A percentile compares a stretch with the other conserved stretches of the same genome.
Evolutionary conservation across 1,284 basidiomycete species (phyloP).

Genomic region (Cystobasidium slooffiae): DNA sequence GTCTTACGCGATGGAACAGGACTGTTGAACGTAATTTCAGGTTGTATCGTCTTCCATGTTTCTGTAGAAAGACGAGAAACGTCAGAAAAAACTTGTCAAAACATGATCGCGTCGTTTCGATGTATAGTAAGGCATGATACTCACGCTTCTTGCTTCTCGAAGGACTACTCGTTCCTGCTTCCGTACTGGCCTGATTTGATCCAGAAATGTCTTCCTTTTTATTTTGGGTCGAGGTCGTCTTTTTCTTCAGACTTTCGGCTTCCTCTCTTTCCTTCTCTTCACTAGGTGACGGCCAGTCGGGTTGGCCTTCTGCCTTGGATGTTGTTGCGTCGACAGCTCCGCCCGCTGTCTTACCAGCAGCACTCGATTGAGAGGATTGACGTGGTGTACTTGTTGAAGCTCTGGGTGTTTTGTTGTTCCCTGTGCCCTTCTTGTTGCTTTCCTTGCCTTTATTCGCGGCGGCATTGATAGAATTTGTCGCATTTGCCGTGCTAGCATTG

Average conservation of each 20-base stretch:
- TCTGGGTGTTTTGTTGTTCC: neutral
- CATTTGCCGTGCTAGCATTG: neutral
- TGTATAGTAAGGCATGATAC: neutral
- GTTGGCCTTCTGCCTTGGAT: neutral
- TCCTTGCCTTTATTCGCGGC: conserved; percentile 25
- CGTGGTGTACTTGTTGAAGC: conserved; percentile 2
- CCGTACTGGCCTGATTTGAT: neutral
- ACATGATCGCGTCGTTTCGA: neutral
- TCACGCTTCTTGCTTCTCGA: conserved; percentile 25
- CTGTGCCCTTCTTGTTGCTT: neutral
- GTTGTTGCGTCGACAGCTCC: neutral
- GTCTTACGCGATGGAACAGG: conserved; percentile 5
- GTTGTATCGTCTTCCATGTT: conserved; percentile 17
- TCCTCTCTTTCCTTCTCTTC: conserved; percentile 20
- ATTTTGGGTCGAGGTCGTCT: neutral
- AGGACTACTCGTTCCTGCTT: conserved; percentile 6
- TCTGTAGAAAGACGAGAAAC: too few species aligned
- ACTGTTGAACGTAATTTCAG: conserved; percentile 10
- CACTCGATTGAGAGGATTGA: neutral
- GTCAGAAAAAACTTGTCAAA: too few species aligned
- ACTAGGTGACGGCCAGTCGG: conserved; percentile 21
- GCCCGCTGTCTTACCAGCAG: neutral
- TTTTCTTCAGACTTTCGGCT: neutral
- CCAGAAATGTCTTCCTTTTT: neutral
- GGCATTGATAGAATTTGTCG: neutral